Conservation (phyloP, 257 asterid species). For the Ilex aquifolium region DNA sequence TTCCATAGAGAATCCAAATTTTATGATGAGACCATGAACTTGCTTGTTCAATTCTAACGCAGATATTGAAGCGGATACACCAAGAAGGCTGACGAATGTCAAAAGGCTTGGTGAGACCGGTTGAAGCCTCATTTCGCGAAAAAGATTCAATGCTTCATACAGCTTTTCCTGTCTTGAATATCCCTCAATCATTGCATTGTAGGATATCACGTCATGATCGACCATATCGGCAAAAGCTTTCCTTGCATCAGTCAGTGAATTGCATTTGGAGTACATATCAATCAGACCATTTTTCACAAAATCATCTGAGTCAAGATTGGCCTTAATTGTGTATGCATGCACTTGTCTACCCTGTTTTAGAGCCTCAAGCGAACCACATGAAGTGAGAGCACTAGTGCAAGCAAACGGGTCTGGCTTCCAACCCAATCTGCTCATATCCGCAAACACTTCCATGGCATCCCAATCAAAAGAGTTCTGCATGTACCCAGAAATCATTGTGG, state of each 20-base stretch:
- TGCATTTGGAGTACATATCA: slow-evolving; percentile 40
- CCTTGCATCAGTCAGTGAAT: slow-evolving; percentile 30
- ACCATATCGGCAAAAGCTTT: slow-evolving; percentile 18
- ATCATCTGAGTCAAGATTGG: slow-evolving; percentile 29
- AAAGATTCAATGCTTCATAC: slow-evolving; percentile 27
- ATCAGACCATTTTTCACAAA: slow-evolving; percentile 39
- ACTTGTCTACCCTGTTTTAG: slow-evolving; percentile 34
- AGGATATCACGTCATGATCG: slow-evolving; percentile 17
- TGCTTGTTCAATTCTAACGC: slow-evolving; percentile 25
- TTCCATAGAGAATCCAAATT: slow-evolving; percentile 26
- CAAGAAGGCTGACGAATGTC: slow-evolving; percentile 41
- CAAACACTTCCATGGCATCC: slow-evolving; percentile 30
- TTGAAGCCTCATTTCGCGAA: slow-evolving; percentile 31
- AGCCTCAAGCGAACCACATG: slow-evolving; percentile 39
- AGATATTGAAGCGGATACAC: slow-evolving; percentile 25
- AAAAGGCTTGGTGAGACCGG: slow-evolving; percentile 22
- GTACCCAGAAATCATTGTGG: slow-evolving; percentile 34
- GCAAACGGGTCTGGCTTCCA: slow-evolving; percentile 34
- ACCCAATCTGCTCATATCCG: slow-evolving; percentile 27
- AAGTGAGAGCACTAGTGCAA: slow-evolving; percentile 39
- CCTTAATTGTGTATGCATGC: slow-evolving; percentile 35
- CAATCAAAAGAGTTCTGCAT: slow-evolving; percentile 29
- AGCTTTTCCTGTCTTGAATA: slow-evolving; percentile 26
- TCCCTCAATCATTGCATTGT: slow-evolving; percentile 40
- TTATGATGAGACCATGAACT: slow-evolving; percentile 35